A percentile compares a stretch with the other conserved stretches of the same genome.
Conservation (phyloP, 345 rosid genomes). For the Eucalyptus rudis region DNA sequence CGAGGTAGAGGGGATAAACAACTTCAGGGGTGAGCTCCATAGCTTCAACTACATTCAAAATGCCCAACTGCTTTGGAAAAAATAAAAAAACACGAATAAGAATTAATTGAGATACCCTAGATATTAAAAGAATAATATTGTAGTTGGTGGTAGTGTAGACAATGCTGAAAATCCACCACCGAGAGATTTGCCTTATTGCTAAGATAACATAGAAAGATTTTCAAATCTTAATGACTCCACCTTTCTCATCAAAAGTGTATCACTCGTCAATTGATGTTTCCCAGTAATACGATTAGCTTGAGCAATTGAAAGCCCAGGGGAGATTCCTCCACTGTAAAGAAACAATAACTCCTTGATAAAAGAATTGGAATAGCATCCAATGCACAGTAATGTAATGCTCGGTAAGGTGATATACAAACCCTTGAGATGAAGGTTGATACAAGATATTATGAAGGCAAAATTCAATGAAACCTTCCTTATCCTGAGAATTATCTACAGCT, state of each 20-base stretch:
- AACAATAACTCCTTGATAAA: conserved; percentile 7
- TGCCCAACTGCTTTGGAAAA: conserved; percentile 48
- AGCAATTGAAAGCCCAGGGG: conserved; percentile 78
- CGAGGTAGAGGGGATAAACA: conserved; percentile 67
- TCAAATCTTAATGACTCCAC: conserved; percentile 16
- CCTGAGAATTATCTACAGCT: conserved; percentile 32
- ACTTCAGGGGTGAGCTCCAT: conserved; percentile 67
- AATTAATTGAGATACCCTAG: neutral
- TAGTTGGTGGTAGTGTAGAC: neutral
- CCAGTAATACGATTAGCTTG: conserved; percentile 70
- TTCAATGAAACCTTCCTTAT: conserved; percentile 61
- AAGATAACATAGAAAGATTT: neutral
- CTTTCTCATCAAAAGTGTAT: conserved; percentile 65
- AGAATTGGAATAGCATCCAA: neutral
- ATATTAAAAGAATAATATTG: neutral
- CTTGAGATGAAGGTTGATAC: conserved; percentile 63
- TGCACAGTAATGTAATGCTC: neutral
- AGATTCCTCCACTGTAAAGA: conserved; percentile 57
- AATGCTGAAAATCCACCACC: neutral
- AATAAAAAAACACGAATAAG: neutral
- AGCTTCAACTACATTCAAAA: conserved; percentile 76
- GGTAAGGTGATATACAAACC: conserved; percentile 25
- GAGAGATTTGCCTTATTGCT: neutral
- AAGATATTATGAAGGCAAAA: conserved; percentile 67
- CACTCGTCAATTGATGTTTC: conserved; percentile 55